Base-by-base conservation (phyloP, 345 rosid species). In the Streptanthus diversifolius region DNA sequence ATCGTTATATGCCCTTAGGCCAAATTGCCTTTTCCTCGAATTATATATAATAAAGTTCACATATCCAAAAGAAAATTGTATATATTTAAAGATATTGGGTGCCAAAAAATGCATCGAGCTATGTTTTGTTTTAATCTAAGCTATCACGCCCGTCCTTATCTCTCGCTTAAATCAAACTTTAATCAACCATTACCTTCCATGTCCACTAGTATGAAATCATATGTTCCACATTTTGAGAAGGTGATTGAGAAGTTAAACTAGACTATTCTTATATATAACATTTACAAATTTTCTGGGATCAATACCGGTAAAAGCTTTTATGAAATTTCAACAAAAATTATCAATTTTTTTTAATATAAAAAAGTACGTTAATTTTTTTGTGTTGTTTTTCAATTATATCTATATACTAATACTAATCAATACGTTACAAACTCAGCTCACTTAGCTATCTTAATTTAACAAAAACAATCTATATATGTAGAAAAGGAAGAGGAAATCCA, bases 81-180 rank as follows among this genome's bases (percentile, higher is more conserved):
- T 35, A 25, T 24, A 35, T 25, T 58, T 5, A 24, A 74, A 57
- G 61, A 47, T 48, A 54, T 73, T 45, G 59, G 72, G 22, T 74
- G 21, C 55, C 73, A 40, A 74, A 49, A 65, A 9, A 27, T 37
- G 73, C 62, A 59, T 67, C 68, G 73, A 60, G 22, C 24, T 51
- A 53, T 68, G 54, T 67, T 66, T 56, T 57, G 47, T 24, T 66
- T 65, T 73, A 55, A 55, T 73, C 58, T 55, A 32, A 64, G 44
- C 12, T 27, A 37, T 54, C 48, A 48, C 49, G 77, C 45, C 52
- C 43, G 55, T 49, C 47, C 39, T 67, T 49, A 59, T 67, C 61
- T 47, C 24, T 66, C 39, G 7, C 67, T 41, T 66, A 27, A 43
- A 37, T 49, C 44, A 49, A 51, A 36, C 70, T 48, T 65, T 64